Evolutionary conservation across 257 asterid genomes (phyloP).

Genomic region (Gynochthodes officinalis): DNA sequence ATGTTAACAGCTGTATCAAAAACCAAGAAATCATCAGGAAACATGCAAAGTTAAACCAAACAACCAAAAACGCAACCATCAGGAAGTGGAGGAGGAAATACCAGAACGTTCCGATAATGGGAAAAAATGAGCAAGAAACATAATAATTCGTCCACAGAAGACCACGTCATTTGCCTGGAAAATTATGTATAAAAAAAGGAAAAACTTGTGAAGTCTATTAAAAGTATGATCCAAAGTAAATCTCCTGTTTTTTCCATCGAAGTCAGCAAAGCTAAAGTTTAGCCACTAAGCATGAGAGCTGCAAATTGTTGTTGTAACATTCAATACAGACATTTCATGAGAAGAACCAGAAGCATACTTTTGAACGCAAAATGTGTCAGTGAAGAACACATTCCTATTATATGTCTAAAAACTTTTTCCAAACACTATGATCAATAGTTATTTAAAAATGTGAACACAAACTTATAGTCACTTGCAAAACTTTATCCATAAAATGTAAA

Average conservation of each 20-base stretch:
- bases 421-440: too few relatives aligned
- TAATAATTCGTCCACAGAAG: slow-evolving; percentile 94
- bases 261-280: neutral
- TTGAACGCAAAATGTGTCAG: neutral
- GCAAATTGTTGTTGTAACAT: neutral
- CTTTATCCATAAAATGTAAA: neutral
- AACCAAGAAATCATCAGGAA: slow-evolving; percentile 21
- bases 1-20: slow-evolving; percentile 83
- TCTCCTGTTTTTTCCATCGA: neutral
- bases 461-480: neutral
- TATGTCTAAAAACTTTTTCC: neutral
- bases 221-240: neutral
- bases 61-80: neutral
- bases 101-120: slow-evolving; percentile 99
- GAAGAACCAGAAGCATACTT: neutral
- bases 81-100: slow-evolving; percentile 24
- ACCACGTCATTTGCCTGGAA: slow-evolving; percentile 98
- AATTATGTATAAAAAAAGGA: slow-evolving; percentile 11
- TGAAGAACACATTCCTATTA: neutral
- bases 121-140: slow-evolving; percentile 98
- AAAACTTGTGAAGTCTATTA: neutral
- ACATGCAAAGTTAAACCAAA: neutral
- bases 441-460: neutral
- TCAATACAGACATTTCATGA: neutral
- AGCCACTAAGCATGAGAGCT: neutral